Evolutionary conservation across 2,329 filamentous ascomycete genomes (phyloP), one percentile per base, ranked within the genome.

Genomic region (Aspergillus sp.): DNA sequence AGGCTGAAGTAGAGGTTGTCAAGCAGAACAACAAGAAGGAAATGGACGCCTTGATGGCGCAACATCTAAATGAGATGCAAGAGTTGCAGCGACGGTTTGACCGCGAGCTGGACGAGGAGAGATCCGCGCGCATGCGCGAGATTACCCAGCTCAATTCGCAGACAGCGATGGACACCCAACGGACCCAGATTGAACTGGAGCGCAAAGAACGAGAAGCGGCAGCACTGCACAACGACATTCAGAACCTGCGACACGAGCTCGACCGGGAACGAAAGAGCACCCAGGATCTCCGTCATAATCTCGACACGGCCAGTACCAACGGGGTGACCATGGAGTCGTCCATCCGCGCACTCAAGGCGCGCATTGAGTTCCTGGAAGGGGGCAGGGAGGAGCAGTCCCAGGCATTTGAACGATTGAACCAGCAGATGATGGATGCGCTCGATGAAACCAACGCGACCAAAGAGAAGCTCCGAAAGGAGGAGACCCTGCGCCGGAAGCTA

Each of bases 351-450:
- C 84, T 96, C 64, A 86, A 88, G 66, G 90, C 91, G 2, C 90
- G 94, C 67, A 90, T 96, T 59, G 88, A 93, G 65, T 96, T 96
- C 71, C 85, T 97, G 18, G 92, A 97, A 73, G 95, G 91, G 0
- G 92, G 92, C 69, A 92, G 87, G 74, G 91, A 96, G 75, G 90
- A 92, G 14, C 92, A 97, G 69, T 95, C 92, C 0, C 86, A 94
- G 68, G 87, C 90, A 11, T 96, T 94, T 75, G 87, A 91, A 46
- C 87, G 86, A 57, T 91, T 96, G 80, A 90, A 96, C 70, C 83
- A 88, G 49, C 84, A 89, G 55, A 87, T 96, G 70, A 89, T 91
- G 70, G 89, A 95, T 51, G 92, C 93, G 0, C 77, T 92, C 24
- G 84, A 84, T 14, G 79, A 84, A 20, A 90, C 89, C 1, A 87